Percentiles rank a stretch among this genome's conserved stretches.
Conservation (phyloP, 805 yeast genomes). For the Priceomyces fermenticarens region DNA sequence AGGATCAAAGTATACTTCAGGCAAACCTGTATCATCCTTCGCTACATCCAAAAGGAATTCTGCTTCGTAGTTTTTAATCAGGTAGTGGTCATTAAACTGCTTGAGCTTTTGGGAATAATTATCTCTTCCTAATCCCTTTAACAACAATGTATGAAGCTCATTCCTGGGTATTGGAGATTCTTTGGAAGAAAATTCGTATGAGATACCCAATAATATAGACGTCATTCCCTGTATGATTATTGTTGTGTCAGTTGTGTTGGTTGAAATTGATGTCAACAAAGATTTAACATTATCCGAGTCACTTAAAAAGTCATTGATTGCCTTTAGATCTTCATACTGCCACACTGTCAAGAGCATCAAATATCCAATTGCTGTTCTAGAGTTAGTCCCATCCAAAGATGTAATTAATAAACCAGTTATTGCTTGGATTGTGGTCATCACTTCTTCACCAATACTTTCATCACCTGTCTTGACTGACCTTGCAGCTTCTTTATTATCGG, state of each 20-base stretch:
- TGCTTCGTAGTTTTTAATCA: constrained; percentile 56
- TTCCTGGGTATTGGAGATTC: constrained; percentile 62
- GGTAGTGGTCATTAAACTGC: constrained; percentile 61
- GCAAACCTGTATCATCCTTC: constrained; percentile 82
- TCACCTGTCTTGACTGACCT: constrained; percentile 55
- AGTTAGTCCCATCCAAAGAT: constrained; percentile 58
- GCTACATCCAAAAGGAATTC: constrained; percentile 47
- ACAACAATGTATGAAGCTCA: constrained; percentile 59
- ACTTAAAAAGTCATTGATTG: constrained; percentile 70
- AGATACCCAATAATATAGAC: constrained; percentile 66
- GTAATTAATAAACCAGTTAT: constrained; percentile 71
- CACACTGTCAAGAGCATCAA: constrained; percentile 70
- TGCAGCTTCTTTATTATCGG: constrained; percentile 47
- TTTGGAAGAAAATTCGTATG: constrained; percentile 69
- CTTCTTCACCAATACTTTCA: constrained; percentile 64
- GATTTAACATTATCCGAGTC: constrained; percentile 68
- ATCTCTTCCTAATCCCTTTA: constrained; percentile 74
- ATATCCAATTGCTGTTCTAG: constrained; percentile 75
- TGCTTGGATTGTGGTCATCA: constrained; percentile 67
- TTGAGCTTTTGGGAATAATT: constrained; percentile 70
- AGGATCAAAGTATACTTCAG: constrained; percentile 70
- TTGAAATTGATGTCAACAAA: constrained; percentile 58
- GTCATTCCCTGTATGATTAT: constrained; percentile 69
- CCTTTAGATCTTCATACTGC: constrained; percentile 73
- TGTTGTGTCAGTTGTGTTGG: constrained; percentile 46